Conservation (phyloP, 2,329 filamentous ascomycete species). For the Orbilia blumenaviensis region DNA sequence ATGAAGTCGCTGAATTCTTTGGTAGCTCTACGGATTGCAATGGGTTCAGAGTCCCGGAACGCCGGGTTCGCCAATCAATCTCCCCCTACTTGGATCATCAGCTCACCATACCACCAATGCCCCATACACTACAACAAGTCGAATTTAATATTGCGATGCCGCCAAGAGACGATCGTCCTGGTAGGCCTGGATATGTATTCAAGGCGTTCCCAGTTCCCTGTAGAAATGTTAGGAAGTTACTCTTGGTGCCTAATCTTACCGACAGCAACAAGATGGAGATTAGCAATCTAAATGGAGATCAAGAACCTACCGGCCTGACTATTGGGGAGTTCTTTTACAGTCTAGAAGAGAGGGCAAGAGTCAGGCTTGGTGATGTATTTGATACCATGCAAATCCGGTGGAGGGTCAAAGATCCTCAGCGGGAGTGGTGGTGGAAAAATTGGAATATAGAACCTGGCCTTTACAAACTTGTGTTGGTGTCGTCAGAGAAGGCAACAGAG, state of each 20-base stretch:
- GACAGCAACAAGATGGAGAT: not conserved
- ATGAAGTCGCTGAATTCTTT: slow-evolving; percentile 1
- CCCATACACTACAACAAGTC: slow-evolving; percentile 24
- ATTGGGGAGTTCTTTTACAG: not conserved
- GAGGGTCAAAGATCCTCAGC: not conserved
- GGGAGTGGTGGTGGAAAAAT: slow-evolving; percentile 4
- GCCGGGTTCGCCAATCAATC: not conserved
- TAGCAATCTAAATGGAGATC: not conserved
- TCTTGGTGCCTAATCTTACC: not conserved
- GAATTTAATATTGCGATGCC: not conserved
- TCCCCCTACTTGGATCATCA: not conserved
- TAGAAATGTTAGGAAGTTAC: not conserved
- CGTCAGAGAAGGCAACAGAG: not conserved
- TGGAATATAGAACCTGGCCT: not conserved
- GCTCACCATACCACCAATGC: slow-evolving; percentile 19
- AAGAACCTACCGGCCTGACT: not conserved
- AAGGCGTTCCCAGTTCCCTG: slow-evolving; percentile 7
- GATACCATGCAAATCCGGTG: not conserved
- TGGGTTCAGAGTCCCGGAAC: not conserved
- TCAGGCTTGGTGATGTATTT: not conserved
- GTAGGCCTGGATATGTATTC: not conserved
- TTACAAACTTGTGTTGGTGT: not conserved
- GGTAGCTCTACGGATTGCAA: not conserved
- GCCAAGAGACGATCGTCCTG: not conserved
- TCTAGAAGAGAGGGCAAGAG: not conserved